Percentiles rank a stretch among this genome's conserved stretches.
These are phyloP conservation scores for Nadsonia fulvescens DNA, from an alignment of 805 yeast genomes.

Conservation along the genomic window DNA sequence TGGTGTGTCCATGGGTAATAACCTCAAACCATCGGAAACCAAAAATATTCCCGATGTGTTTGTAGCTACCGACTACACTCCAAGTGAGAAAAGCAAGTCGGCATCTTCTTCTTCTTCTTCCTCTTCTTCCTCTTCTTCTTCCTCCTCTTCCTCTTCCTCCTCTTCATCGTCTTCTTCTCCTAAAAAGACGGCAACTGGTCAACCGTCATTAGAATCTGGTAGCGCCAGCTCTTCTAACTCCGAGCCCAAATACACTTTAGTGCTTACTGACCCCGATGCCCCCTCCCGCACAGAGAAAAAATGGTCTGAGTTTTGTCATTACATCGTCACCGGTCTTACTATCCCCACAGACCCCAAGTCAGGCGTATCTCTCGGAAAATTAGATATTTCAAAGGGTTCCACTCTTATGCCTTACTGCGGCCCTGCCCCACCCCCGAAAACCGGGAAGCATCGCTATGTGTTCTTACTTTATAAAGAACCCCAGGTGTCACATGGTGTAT, in stretches of 20 bases:
- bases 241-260: constrained; percentile 67
- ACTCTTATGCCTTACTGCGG: constrained; percentile 38
- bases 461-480: constrained; percentile 53
- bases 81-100: no score
- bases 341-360: constrained; percentile 15
- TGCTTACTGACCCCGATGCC: constrained; percentile 87
- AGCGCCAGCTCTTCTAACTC: no score
- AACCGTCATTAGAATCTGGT: no score
- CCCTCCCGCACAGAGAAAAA: constrained; percentile 67
- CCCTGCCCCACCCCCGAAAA: constrained; percentile 79
- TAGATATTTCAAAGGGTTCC: constrained; percentile 12
- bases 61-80: no score
- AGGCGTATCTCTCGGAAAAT: constrained; percentile 8
- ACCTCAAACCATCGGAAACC: constrained; percentile 43
- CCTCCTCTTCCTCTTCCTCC: no score
- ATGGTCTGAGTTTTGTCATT: constrained; percentile 82
- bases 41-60: constrained; percentile 51
- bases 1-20: constrained; percentile 69
- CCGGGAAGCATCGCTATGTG: constrained; percentile 79
- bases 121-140: no score
- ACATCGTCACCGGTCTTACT: constrained; percentile 28
- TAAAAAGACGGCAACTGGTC: constrained; percentile 29
- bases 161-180: constrained; percentile 46
- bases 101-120: no score
- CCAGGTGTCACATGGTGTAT: constrained; percentile 19